Percentiles rank a stretch among this genome's conserved stretches.
Evolutionary conservation across 768 basidiomycete species (phyloP).

Genomic region (Tylopilus intermedius): DNA sequence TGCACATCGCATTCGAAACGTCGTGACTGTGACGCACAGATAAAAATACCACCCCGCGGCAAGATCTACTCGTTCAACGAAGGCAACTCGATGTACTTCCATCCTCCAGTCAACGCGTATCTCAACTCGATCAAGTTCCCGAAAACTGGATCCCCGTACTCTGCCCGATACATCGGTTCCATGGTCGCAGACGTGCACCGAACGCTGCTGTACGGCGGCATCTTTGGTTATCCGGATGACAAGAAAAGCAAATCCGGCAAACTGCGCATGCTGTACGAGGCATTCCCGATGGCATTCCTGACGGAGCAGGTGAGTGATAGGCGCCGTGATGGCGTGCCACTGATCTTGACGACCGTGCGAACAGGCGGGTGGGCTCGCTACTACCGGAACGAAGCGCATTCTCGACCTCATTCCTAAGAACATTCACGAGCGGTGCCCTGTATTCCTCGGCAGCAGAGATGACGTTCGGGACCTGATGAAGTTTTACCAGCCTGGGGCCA

Average conservation of each 20-base stretch:
- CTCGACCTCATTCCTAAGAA: slow-evolving; percentile 81
- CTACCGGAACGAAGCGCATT: slow-evolving; percentile 90
- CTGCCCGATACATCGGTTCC: slow-evolving; percentile 90
- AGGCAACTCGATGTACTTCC: slow-evolving; percentile 94
- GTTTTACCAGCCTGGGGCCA: slow-evolving; percentile 58
- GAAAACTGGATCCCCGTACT: slow-evolving; percentile 71
- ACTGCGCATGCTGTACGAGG: slow-evolving; percentile 91
- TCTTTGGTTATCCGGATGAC: slow-evolving; percentile 97
- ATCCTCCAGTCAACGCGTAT: slow-evolving; percentile 74
- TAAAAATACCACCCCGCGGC: slow-evolving; percentile 87
- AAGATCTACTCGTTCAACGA: slow-evolving; percentile 99
- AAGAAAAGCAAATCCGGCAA: slow-evolving; percentile 97
- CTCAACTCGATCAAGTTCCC: slow-evolving; percentile 92
- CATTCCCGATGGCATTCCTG: slow-evolving; percentile 95
- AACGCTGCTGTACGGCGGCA: slow-evolving; percentile 94
- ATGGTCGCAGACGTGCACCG: slow-evolving; percentile 99
- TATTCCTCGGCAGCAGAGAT: slow-evolving; percentile 90
- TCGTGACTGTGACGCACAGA: slow-evolving; percentile 40
- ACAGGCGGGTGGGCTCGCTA: slow-evolving; percentile 93
- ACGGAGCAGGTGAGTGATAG: slow-evolving; percentile 73
- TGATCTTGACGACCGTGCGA: slow-evolving; percentile 1
- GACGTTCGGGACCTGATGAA: slow-evolving; percentile 88
- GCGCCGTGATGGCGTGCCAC: background rate
- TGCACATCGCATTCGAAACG: background rate
- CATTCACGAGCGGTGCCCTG: slow-evolving; percentile 90